Evolutionary conservation across 768 basidiomycete species (phyloP).

Genomic region (Mycena alexandri): DNA sequence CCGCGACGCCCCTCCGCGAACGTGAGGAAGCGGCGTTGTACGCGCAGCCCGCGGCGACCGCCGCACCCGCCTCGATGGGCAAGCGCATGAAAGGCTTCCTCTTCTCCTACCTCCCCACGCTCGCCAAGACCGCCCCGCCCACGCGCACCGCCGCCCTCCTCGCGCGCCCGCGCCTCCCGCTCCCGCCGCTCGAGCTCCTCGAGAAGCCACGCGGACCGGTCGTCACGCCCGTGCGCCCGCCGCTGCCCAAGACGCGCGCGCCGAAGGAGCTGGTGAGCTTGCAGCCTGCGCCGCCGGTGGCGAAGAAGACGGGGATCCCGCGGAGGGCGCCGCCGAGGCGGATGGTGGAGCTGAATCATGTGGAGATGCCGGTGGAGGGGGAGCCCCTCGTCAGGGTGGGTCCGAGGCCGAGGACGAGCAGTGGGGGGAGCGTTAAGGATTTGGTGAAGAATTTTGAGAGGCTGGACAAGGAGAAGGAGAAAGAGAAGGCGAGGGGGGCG

Average conservation of each 20-base stretch:
- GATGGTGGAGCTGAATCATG: conserved; percentile 67
- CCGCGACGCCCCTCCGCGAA: conserved; percentile 35
- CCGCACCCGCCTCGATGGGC: conserved; percentile 54
- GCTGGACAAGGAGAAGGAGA: conserved; percentile 50
- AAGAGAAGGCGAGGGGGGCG: conserved; percentile 41
- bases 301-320: conserved; percentile 57
- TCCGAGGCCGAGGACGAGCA: conserved; percentile 65
- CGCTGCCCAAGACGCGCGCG: conserved; percentile 56
- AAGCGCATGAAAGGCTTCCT: conserved; percentile 68
- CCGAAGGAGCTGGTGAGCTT: conserved; percentile 78
- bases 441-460: conserved; percentile 74
- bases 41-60: conserved; percentile 9
- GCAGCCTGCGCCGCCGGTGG: conserved; percentile 63
- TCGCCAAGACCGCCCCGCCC: conserved; percentile 54
- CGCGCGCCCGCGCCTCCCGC: conserved; percentile 59
- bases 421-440: conserved; percentile 80
- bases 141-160: conserved; percentile 38
- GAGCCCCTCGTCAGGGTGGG: conserved; percentile 38
- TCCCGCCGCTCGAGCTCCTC: conserved; percentile 67
- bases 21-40: conserved; percentile 9
- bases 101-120: conserved; percentile 70
- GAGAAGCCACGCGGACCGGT: conserved; percentile 68
- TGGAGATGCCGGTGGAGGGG: conserved; percentile 50
- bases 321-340: conserved; percentile 55
- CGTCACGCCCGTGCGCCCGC: conserved; percentile 68